Evolutionary conservation across 1,139 yeast genomes (phyloP).

Genomic region (Yamadazyma pseudoaaseri): DNA sequence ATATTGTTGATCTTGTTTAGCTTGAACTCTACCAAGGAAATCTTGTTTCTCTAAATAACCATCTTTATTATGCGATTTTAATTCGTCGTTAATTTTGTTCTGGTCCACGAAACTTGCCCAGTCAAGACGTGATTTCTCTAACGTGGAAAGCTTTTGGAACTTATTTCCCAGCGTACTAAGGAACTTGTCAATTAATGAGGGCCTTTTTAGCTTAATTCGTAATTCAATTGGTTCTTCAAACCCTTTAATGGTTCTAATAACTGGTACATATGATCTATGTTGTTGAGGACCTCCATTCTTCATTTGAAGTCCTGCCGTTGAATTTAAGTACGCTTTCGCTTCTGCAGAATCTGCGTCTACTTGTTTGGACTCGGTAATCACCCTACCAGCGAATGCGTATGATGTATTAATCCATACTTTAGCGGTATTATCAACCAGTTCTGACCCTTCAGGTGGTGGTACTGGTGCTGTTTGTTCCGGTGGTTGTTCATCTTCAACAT

Average conservation of each 20-base stretch:
- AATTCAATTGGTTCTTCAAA: slow-evolving; percentile 30
- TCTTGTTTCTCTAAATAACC: slow-evolving; percentile 93
- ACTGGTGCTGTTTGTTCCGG: slow-evolving; percentile 6
- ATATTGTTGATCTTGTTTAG: slow-evolving; percentile 60
- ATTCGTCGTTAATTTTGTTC: slow-evolving; percentile 79
- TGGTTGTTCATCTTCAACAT: slow-evolving; percentile 27
- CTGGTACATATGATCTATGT: slow-evolving; percentile 32
- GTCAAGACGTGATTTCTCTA: slow-evolving; percentile 89
- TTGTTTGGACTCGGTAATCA: slow-evolving; percentile 70
- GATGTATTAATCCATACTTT: slow-evolving; percentile 71
- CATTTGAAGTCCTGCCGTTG: slow-evolving; percentile 26
- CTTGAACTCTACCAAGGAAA: slow-evolving; percentile 75
- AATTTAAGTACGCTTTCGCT: slow-evolving; percentile 76
- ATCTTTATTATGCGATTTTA: slow-evolving; percentile 70
- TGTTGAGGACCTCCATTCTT: slow-evolving; percentile 8
- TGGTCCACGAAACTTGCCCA: slow-evolving; percentile 96
- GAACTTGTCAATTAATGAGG: slow-evolving; percentile 70
- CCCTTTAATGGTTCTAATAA: slow-evolving; percentile 37
- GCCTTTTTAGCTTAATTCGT: slow-evolving; percentile 56
- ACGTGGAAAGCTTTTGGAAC: slow-evolving; percentile 73
- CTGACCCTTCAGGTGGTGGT: slow-evolving; percentile 2
- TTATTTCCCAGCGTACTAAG: slow-evolving; percentile 31
- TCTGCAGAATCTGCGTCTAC: slow-evolving; percentile 81
- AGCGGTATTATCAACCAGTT: slow-evolving; percentile 16
- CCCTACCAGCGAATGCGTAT: slow-evolving; percentile 88